Conservation (phyloP, 805 yeast species). For the Brettanomyces naardenensis region DNA sequence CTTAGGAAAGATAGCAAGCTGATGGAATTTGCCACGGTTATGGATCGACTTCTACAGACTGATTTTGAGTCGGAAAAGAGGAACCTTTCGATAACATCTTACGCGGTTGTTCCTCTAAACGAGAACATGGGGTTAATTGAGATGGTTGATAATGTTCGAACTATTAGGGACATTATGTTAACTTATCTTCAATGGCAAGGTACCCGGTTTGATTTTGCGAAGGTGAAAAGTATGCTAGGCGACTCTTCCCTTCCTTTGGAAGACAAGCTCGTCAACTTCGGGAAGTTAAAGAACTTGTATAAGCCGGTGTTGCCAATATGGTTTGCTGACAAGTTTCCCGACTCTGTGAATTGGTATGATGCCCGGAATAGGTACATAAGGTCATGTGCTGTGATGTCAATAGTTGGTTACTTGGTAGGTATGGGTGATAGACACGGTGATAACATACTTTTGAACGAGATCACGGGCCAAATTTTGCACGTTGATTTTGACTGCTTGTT, state of each 20-base stretch:
- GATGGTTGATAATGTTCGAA: slow-evolving; percentile 71
- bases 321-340: slow-evolving; percentile 85
- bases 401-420: slow-evolving; percentile 90
- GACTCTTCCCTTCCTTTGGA: slow-evolving; percentile 14
- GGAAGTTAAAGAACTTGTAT: slow-evolving; percentile 25
- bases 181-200: slow-evolving; percentile 19
- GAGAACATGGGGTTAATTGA: slow-evolving; percentile 89
- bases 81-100: slow-evolving; percentile 63
- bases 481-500: slow-evolving; percentile 96
- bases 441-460: slow-evolving; percentile 67
- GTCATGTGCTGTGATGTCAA: slow-evolving; percentile 92
- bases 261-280: slow-evolving; percentile 30
- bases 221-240: slow-evolving; percentile 18
- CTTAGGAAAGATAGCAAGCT: slow-evolving; percentile 91
- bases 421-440: slow-evolving; percentile 97
- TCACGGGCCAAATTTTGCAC: slow-evolving; percentile 75
- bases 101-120: slow-evolving; percentile 81
- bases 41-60: slow-evolving; percentile 61
- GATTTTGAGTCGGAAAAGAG: slow-evolving; percentile 71
- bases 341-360: slow-evolving; percentile 80
- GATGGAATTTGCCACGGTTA: slow-evolving; percentile 83
- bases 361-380: slow-evolving; percentile 70
- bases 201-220: slow-evolving; percentile 21
- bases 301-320: slow-evolving; percentile 78
- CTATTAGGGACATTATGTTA: slow-evolving; percentile 56